Percentiles rank a stretch among this genome's conserved stretches.
These are phyloP conservation scores for Pugionium cornutum DNA, from an alignment of 345 rosid species.

Conservation along the genomic window DNA sequence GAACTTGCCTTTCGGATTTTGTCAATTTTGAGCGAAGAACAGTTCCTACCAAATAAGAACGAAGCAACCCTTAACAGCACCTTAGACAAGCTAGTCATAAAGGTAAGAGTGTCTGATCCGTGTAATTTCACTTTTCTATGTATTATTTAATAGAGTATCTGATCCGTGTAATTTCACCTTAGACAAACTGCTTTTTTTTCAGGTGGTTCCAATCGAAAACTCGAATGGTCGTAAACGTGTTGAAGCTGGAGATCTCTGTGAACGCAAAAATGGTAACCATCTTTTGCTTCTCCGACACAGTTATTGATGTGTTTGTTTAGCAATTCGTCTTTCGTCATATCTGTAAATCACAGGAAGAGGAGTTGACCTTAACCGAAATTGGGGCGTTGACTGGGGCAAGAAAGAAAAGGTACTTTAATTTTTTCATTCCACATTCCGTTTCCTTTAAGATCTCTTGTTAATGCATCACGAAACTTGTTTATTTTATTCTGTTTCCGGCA, in stretches of 20 bases:
- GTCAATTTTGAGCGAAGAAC: constrained; percentile 84
- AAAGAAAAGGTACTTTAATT: constrained; percentile 73
- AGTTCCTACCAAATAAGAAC: constrained; percentile 58
- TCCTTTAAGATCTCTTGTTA: neutral
- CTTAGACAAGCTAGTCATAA: constrained; percentile 71
- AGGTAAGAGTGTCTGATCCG: constrained; percentile 47
- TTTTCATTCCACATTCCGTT: neutral
- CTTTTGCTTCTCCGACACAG: constrained; percentile 13
- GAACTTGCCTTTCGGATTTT: constrained; percentile 83
- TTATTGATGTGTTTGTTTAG: constrained; percentile 18
- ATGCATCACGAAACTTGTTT: constrained; percentile 1
- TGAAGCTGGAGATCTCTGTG: constrained; percentile 92
- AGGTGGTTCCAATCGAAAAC: constrained; percentile 97
- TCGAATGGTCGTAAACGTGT: constrained; percentile 88
- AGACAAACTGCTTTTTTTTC: constrained; percentile 26
- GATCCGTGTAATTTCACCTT: no score
- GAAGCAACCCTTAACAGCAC: constrained; percentile 48
- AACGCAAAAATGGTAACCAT: constrained; percentile 81
- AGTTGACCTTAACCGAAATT: constrained; percentile 95
- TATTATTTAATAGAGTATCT: neutral
- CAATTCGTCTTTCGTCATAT: constrained; percentile 15
- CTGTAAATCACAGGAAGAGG: constrained; percentile 69
- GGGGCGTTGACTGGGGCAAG: constrained; percentile 99
- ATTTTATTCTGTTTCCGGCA: neutral
- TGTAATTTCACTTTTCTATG: neutral